Evolutionary conservation across 2,329 filamentous ascomycete species (phyloP).

Genomic region (Cladosporium sp.): DNA sequence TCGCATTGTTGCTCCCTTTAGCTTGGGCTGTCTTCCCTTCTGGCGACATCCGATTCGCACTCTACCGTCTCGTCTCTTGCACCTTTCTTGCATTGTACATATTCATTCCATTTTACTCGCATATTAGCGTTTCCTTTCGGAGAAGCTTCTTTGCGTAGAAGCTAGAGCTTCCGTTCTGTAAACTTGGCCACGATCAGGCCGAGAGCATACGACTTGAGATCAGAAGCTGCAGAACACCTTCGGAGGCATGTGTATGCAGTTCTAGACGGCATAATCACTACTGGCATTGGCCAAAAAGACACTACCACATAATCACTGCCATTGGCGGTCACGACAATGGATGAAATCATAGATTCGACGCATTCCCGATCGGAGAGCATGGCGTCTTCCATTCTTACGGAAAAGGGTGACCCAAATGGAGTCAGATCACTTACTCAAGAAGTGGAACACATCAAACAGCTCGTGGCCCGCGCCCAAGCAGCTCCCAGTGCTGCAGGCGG

Average conservation of each 20-base stretch:
- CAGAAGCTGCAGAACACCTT: background rate
- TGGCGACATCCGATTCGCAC: slow-evolving; percentile 4
- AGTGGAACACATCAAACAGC: slow-evolving; percentile 23
- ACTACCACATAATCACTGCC: background rate
- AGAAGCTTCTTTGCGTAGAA: background rate
- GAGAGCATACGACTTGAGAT: background rate
- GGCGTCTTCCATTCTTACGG: slow-evolving; percentile 8
- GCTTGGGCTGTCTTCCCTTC: background rate
- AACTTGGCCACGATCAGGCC: too few species aligned
- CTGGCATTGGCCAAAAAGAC: background rate
- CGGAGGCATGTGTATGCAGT: background rate
- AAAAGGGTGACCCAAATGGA: background rate
- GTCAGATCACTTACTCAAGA: slow-evolving; percentile 20
- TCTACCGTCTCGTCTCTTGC: background rate
- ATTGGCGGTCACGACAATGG: background rate
- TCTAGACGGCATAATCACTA: background rate
- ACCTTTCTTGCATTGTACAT: background rate
- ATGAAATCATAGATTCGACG: background rate
- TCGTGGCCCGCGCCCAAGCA: slow-evolving; percentile 19
- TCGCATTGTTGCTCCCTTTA: background rate
- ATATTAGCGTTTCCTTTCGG: background rate
- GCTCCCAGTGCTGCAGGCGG: slow-evolving; percentile 16
- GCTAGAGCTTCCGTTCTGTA: too few species aligned
- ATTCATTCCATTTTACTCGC: background rate
- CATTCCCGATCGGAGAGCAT: slow-evolving; percentile 13